phyloP scores from a whole-genome alignment of 208 protist species.

The Balamuthia mandrillaris region DNA sequence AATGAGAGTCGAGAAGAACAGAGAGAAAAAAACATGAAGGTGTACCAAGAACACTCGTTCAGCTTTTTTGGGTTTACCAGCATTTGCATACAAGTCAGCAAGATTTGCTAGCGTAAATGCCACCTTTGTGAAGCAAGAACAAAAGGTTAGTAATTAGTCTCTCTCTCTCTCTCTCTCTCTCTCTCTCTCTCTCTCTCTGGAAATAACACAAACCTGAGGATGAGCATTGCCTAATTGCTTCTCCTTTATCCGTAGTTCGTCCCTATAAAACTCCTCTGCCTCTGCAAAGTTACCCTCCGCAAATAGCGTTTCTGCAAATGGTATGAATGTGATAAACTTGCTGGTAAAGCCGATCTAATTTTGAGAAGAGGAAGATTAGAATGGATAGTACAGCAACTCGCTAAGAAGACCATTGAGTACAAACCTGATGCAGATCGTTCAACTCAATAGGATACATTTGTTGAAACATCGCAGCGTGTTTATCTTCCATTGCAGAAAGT shows the following conservation, averaged over 20 bases:
- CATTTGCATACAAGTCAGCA: not conserved
- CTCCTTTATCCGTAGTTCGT: not conserved
- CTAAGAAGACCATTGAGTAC: not conserved
- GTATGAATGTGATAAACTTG: not conserved
- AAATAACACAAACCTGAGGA: no score
- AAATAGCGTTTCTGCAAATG: not conserved
- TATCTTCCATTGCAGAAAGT: not conserved
- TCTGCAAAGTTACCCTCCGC: constrained; percentile 26
- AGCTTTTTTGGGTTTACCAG: not conserved
- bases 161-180: no score
- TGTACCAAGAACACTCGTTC: not conserved
- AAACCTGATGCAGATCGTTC: not conserved
- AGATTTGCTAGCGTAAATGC: not conserved
- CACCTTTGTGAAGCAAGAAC: no score
- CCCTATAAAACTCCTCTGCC: constrained; percentile 24
- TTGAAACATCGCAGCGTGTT: not conserved
- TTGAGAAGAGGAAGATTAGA: not conserved
- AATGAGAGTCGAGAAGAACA: no score
- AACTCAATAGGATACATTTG: not conserved
- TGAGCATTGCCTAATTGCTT: constrained; percentile 23
- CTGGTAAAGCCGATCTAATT: not conserved
- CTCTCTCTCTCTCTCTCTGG: no score
- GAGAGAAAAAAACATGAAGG: not conserved
- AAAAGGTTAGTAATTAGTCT: no score
- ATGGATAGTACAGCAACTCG: not conserved